These are phyloP conservation scores for Musa beccarii DNA, from an alignment of 176 grass and related monocot species.

Conservation along the genomic window DNA sequence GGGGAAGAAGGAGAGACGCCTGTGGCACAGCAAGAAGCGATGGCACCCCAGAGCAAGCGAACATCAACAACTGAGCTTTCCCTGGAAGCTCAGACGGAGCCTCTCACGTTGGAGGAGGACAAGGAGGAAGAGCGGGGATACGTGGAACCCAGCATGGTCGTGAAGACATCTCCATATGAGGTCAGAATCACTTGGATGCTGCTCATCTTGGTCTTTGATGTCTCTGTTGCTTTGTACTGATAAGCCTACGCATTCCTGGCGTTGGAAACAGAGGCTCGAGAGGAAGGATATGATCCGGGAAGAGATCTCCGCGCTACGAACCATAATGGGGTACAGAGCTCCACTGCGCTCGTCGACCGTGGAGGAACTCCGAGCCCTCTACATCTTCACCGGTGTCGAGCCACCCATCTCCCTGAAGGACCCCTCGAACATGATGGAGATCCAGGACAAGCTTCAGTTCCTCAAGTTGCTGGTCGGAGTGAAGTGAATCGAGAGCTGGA, in stretches of 20 bases:
- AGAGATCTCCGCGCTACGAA: constrained; percentile 28
- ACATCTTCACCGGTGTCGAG: constrained; percentile 33
- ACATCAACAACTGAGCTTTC: not conserved
- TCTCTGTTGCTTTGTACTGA: not conserved
- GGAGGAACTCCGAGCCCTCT: constrained; percentile 38
- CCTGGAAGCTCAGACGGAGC: not conserved
- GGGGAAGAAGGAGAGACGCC: not conserved
- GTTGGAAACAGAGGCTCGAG: constrained; percentile 13
- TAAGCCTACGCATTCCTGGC: not conserved
- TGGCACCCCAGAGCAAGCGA: not conserved
- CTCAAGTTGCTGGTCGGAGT: constrained; percentile 39
- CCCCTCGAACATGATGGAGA: constrained; percentile 21
- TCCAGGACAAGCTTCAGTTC: constrained; percentile 34
- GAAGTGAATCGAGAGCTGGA: constrained; percentile 23
- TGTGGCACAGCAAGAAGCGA: not conserved
- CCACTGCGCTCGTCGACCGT: constrained; percentile 7
- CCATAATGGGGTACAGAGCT: constrained; percentile 31
- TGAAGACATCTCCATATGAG: not conserved
- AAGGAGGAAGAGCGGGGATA: not conserved
- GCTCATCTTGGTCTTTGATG: not conserved
- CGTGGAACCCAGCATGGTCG: not conserved
- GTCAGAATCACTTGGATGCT: not conserved
- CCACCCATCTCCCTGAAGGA: constrained; percentile 23
- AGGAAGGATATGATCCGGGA: constrained; percentile 27
- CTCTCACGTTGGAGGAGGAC: not conserved